These are phyloP conservation scores for Pseudozyma thailandica DNA, from an alignment of 1,284 basidiomycete species.

Conservation along the genomic window DNA sequence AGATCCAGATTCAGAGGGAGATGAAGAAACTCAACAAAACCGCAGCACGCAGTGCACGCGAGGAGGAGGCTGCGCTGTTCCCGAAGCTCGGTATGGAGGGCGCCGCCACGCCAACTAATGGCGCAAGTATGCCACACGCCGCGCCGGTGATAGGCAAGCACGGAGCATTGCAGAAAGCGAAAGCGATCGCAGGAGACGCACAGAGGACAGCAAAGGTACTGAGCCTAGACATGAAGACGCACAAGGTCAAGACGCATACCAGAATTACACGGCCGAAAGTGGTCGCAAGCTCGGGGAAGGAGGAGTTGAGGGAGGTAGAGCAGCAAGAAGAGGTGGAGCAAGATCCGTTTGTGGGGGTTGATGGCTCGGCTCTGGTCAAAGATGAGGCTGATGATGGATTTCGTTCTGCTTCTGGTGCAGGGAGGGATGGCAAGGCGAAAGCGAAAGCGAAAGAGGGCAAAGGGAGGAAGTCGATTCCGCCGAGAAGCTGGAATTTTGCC, in stretches of 20 bases:
- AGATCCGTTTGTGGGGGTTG: conserved; percentile 35
- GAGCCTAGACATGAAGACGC: conserved; percentile 51
- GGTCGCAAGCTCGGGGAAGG: neutral
- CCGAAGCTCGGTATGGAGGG: conserved; percentile 33
- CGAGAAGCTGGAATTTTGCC: conserved; percentile 14
- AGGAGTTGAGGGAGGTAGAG: neutral
- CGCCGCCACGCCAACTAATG: neutral
- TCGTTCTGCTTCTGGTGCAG: neutral
- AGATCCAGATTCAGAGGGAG: conserved; percentile 38
- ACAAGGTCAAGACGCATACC: conserved; percentile 37
- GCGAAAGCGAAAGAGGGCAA: neutral
- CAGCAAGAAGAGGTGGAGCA: conserved; percentile 12
- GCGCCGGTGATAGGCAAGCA: conserved; percentile 40
- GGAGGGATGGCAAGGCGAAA: neutral
- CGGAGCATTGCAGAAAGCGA: conserved; percentile 39
- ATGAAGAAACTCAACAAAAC: conserved; percentile 38
- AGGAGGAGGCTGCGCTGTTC: conserved; percentile 35
- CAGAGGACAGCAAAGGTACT: conserved; percentile 46
- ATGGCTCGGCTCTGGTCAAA: conserved; percentile 26
- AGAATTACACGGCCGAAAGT: conserved; percentile 16
- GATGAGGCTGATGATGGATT: conserved; percentile 33
- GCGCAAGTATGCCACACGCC: neutral
- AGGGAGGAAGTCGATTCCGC: conserved; percentile 4
- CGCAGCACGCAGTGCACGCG: conserved; percentile 8
- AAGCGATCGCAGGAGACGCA: conserved; percentile 41